Evolutionary conservation across 331 rosid genomes (phyloP).

Genomic region (Rhamnella rubrinervis): DNA sequence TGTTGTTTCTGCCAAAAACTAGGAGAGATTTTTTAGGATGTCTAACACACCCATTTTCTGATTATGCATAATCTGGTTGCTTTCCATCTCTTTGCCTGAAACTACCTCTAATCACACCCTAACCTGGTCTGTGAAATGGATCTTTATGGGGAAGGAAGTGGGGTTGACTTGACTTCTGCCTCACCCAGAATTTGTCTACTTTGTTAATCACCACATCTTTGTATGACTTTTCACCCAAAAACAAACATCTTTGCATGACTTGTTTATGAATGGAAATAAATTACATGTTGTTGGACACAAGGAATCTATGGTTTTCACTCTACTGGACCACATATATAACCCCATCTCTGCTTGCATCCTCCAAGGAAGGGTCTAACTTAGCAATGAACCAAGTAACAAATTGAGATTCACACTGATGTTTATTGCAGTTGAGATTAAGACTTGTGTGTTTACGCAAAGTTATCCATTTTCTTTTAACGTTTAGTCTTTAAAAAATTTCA

Average conservation of each 20-base stretch:
- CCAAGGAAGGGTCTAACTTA: background rate
- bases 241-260: no score
- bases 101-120: slow-evolving; percentile 1
- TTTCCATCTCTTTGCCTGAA: slow-evolving; percentile 16
- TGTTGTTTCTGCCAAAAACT: slow-evolving; percentile 17
- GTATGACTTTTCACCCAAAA: no score
- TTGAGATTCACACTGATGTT: background rate
- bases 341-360: background rate
- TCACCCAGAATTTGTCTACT: background rate
- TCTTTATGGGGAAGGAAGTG: no score
- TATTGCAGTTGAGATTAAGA: background rate
- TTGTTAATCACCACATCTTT: no score
- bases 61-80: slow-evolving; percentile 16
- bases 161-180: background rate
- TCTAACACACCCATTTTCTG: slow-evolving; percentile 6
- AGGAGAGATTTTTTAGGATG: slow-evolving; percentile 21
- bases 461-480: no score
- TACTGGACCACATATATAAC: no score
- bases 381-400: background rate
- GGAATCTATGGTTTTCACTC: no score
- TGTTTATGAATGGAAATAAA: no score
- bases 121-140: no score
- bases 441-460: no score
- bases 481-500: no score
- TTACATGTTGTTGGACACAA: no score